Conservation (phyloP, 495 filamentous ascomycete genomes). For the Saxispiralis lemnorum region DNA sequence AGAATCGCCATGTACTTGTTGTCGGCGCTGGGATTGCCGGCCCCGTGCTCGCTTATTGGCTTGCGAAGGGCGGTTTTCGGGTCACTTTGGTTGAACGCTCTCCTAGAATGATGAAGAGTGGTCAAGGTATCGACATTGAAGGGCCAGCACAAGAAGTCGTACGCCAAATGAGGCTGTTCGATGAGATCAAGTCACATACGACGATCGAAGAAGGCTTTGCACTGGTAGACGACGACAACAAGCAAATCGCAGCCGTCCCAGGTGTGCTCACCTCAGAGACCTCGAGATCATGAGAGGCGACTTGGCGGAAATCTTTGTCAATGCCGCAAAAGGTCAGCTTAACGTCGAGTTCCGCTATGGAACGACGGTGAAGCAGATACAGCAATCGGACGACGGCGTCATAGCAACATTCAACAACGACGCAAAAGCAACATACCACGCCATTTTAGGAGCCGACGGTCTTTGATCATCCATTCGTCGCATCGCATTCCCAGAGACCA, state of each 20-base stretch:
- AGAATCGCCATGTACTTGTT: too few relatives aligned
- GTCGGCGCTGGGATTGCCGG: conserved; percentile 20
- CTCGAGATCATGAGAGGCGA: conserved; percentile 2
- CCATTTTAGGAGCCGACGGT: not conserved
- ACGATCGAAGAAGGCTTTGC: conserved; percentile 17
- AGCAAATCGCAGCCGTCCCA: conserved; percentile 10
- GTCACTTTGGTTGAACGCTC: conserved; percentile 28
- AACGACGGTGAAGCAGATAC: not conserved
- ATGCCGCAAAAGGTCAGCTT: not conserved
- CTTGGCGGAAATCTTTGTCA: not conserved
- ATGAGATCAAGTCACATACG: conserved; percentile 13
- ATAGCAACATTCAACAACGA: not conserved
- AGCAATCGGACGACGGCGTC: not conserved
- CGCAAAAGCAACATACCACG: not conserved
- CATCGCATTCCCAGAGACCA: not conserved
- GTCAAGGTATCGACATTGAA: conserved; percentile 27
- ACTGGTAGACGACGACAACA: conserved; percentile 21
- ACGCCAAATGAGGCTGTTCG: conserved; percentile 25
- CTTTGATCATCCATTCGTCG: not conserved
- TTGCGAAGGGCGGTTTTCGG: conserved; percentile 18
- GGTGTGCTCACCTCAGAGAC: not conserved
- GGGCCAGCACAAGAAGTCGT: conserved; percentile 24
- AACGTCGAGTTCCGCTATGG: not conserved
- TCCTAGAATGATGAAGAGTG: conserved; percentile 19
- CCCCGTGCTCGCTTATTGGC: conserved; percentile 25